Conservation (phyloP, 768 basidiomycete genomes). For the Leccinum longicurvipes region DNA sequence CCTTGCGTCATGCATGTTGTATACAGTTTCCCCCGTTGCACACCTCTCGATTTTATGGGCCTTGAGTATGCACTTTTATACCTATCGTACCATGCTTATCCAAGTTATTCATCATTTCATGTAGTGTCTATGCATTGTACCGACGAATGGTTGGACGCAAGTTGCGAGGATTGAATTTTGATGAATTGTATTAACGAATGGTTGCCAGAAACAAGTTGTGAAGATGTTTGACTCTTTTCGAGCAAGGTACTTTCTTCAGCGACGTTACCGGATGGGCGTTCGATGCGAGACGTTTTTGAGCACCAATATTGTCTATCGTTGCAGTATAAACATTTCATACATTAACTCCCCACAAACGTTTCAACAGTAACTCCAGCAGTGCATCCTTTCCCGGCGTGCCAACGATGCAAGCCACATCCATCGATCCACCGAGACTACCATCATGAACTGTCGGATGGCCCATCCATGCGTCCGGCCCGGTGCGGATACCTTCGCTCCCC, state of each 20-base stretch:
- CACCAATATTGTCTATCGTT: no score
- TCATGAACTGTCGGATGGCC: constrained; percentile 19
- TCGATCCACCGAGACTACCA: constrained; percentile 20
- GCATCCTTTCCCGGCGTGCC: constrained; percentile 60
- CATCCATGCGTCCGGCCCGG: constrained; percentile 18
- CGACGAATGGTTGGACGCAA: not conserved
- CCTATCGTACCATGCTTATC: not conserved
- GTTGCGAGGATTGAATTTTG: no score
- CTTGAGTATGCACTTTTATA: not conserved
- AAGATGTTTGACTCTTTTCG: not conserved
- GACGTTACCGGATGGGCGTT: constrained; percentile 4
- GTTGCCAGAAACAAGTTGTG: not conserved
- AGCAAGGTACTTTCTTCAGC: constrained; percentile 2
- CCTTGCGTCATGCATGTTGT: constrained; percentile 6
- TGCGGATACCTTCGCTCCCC: constrained; percentile 29
- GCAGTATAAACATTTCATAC: not conserved
- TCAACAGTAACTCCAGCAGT: constrained; percentile 46
- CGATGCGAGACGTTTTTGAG: not conserved
- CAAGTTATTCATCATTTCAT: not conserved
- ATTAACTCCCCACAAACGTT: constrained; percentile 52
- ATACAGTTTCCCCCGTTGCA: constrained; percentile 8
- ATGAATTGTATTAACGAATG: not conserved
- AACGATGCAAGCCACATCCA: constrained; percentile 47
- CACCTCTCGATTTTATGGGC: not conserved
- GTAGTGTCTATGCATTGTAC: not conserved